Evolutionary conservation across 2,329 filamentous ascomycete genomes (phyloP), one percentile per base, ranked within the genome.

Genomic region (Cyphellophora attinorum): DNA sequence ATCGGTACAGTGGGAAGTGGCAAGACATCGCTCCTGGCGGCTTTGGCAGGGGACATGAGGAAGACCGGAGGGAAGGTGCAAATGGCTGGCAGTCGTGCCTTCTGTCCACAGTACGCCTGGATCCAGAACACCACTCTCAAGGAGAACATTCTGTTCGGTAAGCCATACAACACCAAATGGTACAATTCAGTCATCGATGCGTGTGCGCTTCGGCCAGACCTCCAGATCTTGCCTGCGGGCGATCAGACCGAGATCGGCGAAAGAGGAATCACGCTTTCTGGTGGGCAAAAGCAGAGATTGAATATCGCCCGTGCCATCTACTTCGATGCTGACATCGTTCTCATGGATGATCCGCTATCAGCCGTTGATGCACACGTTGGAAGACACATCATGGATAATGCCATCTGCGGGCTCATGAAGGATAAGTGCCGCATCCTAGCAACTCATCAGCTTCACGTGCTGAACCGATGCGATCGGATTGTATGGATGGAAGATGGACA

Each of bases 41-140:
- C 89, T 1, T 63, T 98, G 29, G 89, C 88, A 1, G 89, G 91
- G 15, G 89, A 96, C 45, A 96, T 96, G 89, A 77, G 86, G 29
- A 81, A 80, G 55, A 93, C 83, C 0, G 64, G 61, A 3, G 86
- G 86, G 8, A 70, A 80, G 23, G 72, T 93, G 5, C 71, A 75
- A 0, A 72, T 91, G 47, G 84, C 88, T 27, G 85, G 85, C 0
- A 79, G 77, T 3, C 71, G 88, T 42, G 85, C 89, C 0, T 95
- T 94, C 51, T 96, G 91, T 46, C 89, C 89, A 0, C 89, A 98
- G 54, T 94, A 94, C 52, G 85, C 91, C 0, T 98, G 91, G 91
- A 94, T 98, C 31, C 89, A 96, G 54, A 96, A 96, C 51, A 72
- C 85, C 0, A 84, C 81, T 1, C 73, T 96, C 3, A 78, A 76